Conservation (phyloP, 305 asterid genomes). For the Fraxinus xanthoxyloides region DNA sequence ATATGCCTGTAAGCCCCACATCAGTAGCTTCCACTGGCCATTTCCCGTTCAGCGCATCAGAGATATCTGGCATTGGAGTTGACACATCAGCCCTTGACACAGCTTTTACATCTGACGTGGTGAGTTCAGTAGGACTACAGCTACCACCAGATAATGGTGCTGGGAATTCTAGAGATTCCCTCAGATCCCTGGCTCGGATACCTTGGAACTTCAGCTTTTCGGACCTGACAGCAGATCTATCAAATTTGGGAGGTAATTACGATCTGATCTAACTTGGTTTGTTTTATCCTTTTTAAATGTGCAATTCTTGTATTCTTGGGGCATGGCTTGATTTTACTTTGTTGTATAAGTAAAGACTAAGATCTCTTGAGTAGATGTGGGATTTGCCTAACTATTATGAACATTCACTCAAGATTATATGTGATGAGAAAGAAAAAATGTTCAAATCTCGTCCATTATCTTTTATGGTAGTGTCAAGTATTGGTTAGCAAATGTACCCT, state of each 20-base stretch:
- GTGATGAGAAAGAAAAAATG: background rate
- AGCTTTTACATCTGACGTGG: slow-evolving; percentile 69
- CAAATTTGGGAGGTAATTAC: slow-evolving; percentile 70
- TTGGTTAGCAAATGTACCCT: background rate
- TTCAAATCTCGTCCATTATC: background rate
- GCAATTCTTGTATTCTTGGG: background rate
- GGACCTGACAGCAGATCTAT: slow-evolving; percentile 67
- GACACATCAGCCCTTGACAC: slow-evolving; percentile 64
- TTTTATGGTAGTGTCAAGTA: background rate
- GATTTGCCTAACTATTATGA: background rate
- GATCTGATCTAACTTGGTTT: background rate
- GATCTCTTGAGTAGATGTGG: background rate
- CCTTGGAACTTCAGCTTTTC: slow-evolving; percentile 79
- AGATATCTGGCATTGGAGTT: slow-evolving; percentile 64
- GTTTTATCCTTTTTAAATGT: background rate
- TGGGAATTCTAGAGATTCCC: slow-evolving; percentile 63
- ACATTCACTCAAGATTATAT: background rate
- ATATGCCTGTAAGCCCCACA: slow-evolving; percentile 72
- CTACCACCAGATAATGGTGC: slow-evolving; percentile 64
- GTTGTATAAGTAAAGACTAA: background rate
- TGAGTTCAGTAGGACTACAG: slow-evolving; percentile 54
- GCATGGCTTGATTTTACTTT: background rate
- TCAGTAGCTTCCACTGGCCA: slow-evolving; percentile 74
- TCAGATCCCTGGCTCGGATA: slow-evolving; percentile 59
- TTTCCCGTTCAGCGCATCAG: slow-evolving; percentile 64